Evolutionary conservation across 2,329 filamentous ascomycete species (phyloP), one percentile per base, ranked within the genome.

Genomic region (Monosporascus cannonballus): DNA sequence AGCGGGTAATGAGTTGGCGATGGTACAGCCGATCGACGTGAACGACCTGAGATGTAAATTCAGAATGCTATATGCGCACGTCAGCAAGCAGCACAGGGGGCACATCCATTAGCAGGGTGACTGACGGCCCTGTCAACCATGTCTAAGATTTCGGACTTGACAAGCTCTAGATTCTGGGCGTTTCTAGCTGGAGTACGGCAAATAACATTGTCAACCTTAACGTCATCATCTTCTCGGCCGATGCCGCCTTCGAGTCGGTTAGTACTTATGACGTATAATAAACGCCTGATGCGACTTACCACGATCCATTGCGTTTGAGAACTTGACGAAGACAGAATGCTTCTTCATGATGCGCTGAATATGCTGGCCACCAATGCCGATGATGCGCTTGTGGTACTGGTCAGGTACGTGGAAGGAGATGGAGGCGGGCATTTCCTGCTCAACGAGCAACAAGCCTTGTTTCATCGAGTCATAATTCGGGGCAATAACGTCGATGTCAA

Each of bases 321-420:
- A 99, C 69, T 99, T 99, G 75, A 99, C 94, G 64, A 99, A 99
- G 61, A 99, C 94, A 0, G 94, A 97, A 73, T 99, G 96, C 74
- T 97, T 97, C 78, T 99, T 97, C 94, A 99, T 99, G 75, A 99
- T 97, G 51, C 93, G 90, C 71, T 99, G 94, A 61, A 99, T 99
- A 67, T 99, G 94, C 69, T 97, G 93, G 9, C 94, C 94, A 56
- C 94, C 94, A 64, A 99, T 97, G 50, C 94, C 94, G 58, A 99
- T 99, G 66, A 99, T 99, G 48, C 94, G 91, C 76, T 99, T 99
- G 73, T 99, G 94, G 69, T 99, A 99, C 71, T 97, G 94, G 65
- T 99, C 94, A 3, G 94, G 94, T 27, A 99, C 94, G 66, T 99
- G 94, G 79, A 99, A 99, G 0, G 94, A 97, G 67, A 99, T 97